Evolutionary conservation across 164 flowering plant genomes (phyloP), one percentile per base, ranked within the genome.

Genomic region (Houttuynia cordata): DNA sequence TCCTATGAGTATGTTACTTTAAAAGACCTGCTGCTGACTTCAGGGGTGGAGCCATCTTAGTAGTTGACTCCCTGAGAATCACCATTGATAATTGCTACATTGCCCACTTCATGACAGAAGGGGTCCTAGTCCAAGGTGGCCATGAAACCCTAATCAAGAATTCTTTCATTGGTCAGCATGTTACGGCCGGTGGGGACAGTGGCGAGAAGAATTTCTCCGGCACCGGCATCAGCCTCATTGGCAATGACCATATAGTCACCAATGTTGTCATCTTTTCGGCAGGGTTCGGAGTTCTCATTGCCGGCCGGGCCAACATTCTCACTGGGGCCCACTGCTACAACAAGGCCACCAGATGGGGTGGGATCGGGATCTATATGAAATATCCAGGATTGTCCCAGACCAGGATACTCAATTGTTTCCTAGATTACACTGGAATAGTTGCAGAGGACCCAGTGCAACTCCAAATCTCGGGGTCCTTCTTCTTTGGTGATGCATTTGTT

Each of bases 381-480:
- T 58, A 80, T 0, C 87, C 94, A 0, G 83, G 84, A 6, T 56
- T 79, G 15, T 80, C 93, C 0, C 99, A 90, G 62, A 93, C 96
- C 42, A 70, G 97, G 39, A 86, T 93, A 3, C 75, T 81, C 42
- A 82, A 88, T 63, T 83, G 72, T 50, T 93, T 90, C 77, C 17
- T 93, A 72, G 99, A 93, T 41, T 93, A 73, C 76, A 88, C 91
- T 0, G 95, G 95, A 0, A 88, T 93, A 24, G 91, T 90, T 0
- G 96, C 94, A 0, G 99, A 93, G 65, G 99, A 93, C 56, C 99
- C 97, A 0, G 86, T 90, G 4, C 96, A 90, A 67, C 85, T 90
- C 15, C 74, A 70, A 10, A 69, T 93, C 51, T 63, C 92, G 0
- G 76, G 66, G 53, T 67, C 79, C 10, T 88, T 93, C 63, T 90